Evolutionary conservation across 139 green algal species (phyloP).

Genomic region (Tetradesmus obliquus): DNA sequence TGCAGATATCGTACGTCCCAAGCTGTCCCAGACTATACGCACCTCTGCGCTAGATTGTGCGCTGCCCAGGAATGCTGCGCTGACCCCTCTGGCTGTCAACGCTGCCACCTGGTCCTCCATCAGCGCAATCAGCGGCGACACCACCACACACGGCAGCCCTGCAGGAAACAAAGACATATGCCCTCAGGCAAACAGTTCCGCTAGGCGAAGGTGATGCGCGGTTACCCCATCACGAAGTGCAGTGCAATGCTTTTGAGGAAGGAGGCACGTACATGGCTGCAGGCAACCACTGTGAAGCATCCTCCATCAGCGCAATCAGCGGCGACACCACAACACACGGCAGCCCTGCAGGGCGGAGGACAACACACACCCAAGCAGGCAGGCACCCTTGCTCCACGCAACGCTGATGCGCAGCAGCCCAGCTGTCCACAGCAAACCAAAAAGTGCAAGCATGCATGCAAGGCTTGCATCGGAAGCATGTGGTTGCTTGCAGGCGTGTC

Average conservation of each 20-base stretch:
- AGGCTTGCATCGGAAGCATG: too few species aligned
- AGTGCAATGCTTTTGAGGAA: neutral
- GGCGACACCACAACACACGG: neutral
- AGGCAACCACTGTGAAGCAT: neutral
- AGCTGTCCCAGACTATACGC: neutral
- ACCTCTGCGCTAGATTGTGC: constrained; percentile 62
- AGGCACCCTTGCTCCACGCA: too few species aligned
- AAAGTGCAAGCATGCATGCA: too few species aligned
- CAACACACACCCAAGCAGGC: too few species aligned
- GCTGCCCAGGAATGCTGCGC: constrained; percentile 71
- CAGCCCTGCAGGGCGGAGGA: neutral
- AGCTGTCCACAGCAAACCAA: too few species aligned
- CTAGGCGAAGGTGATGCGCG: neutral
- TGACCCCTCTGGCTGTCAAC: constrained; percentile 50
- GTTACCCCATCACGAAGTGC: neutral
- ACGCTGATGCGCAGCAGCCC: too few species aligned
- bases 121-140: constrained; percentile 94
- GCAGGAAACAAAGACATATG: neutral
- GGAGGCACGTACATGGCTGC: neutral
- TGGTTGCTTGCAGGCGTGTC: too few species aligned
- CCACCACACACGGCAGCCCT: constrained; percentile 68
- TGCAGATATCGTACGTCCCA: neutral
- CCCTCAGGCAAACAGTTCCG: neutral
- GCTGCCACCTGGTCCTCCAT: constrained; percentile 92
- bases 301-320: neutral